Base-by-base conservation (phyloP, 1,284 basidiomycete species). In the Leucoagaricus sp. region DNA sequence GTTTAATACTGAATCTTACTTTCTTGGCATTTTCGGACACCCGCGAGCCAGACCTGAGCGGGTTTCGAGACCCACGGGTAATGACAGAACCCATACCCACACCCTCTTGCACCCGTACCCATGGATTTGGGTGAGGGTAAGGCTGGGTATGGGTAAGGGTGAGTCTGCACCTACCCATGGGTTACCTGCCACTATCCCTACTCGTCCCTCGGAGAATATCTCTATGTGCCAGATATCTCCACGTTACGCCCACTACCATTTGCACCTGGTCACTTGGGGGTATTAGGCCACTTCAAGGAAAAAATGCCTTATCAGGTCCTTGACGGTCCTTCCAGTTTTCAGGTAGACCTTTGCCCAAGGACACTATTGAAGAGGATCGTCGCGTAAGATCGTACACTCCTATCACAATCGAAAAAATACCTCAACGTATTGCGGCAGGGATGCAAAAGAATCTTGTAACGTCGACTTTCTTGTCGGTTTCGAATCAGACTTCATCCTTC, bases 401-500 rank as follows among this genome's bases (percentile, higher is more conserved):
- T 15, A 29, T n/a, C 1, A 38, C 13, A 12, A 15, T 2, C n/a
- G 13, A 15, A 9, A 25, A 23, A 8, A 15, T 23, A 23, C 8
- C 8, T 5, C 23, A 3, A 42, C 8, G 23, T 10, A 23, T 8
- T 23, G 21, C 13, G 23, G 41, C 8, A 74, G 72, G 29, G 70
- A 78, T 34, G 79, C 79, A 1, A 64, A 69, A 40, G 56, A 66
- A 10, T 68, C 67, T n/a, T 69, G 70, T 2, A 75, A 73, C 1
- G 67, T 76, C 6, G 70, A 79, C 8, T 87, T 86, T 64, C 73
- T 87, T 25, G 77, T 86, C 17, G 86, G 87, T 2, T 76, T 85
- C 59, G 87, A 89, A 69, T 77, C 73, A 3, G 85, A 89, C 63
- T 87, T 89, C 62, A 79, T 82, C 46, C 77, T 89, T 15, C 74